A percentile compares a stretch with the other conserved stretches of the same genome.
phyloP scores from a whole-genome alignment of 495 filamentous ascomycete genomes.

The Aspergillus homomorphus region DNA sequence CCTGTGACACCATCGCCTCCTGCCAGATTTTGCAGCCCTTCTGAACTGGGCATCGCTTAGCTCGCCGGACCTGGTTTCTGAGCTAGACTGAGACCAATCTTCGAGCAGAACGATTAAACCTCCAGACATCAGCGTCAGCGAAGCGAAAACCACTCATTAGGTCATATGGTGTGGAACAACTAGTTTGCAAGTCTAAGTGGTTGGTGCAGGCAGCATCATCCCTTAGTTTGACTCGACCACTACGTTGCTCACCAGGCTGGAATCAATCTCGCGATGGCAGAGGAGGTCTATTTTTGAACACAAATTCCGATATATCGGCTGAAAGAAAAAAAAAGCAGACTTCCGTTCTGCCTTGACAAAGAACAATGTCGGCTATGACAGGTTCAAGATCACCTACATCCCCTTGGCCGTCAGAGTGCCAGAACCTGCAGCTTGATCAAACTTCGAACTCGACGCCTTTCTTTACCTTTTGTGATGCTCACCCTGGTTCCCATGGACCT shows the following conservation, averaged over 20 bases:
- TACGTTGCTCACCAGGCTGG: neutral
- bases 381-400: slow-evolving; percentile 46
- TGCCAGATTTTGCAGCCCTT: neutral
- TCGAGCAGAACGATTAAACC: neutral
- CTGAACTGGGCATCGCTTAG: neutral
- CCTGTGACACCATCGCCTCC: neutral
- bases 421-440: slow-evolving; percentile 27
- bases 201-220: neutral
- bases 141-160: neutral
- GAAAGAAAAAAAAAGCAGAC: slow-evolving; percentile 3
- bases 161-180: neutral
- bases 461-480: slow-evolving; percentile 29
- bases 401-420: slow-evolving; percentile 40
- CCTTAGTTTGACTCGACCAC: neutral
- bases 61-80: no score
- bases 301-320: slow-evolving; percentile 8
- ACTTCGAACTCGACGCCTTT: slow-evolving; percentile 26
- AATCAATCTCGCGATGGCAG: slow-evolving; percentile 21
- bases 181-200: neutral
- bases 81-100: neutral
- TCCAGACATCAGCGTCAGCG: neutral
- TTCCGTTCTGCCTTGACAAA: slow-evolving; percentile 5
- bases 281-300: slow-evolving; percentile 7
- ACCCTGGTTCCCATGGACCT: slow-evolving; percentile 39
- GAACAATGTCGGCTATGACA: slow-evolving; percentile 39